phyloP scores from a whole-genome alignment of 768 basidiomycete species.

The Tulasnella sp. region DNA sequence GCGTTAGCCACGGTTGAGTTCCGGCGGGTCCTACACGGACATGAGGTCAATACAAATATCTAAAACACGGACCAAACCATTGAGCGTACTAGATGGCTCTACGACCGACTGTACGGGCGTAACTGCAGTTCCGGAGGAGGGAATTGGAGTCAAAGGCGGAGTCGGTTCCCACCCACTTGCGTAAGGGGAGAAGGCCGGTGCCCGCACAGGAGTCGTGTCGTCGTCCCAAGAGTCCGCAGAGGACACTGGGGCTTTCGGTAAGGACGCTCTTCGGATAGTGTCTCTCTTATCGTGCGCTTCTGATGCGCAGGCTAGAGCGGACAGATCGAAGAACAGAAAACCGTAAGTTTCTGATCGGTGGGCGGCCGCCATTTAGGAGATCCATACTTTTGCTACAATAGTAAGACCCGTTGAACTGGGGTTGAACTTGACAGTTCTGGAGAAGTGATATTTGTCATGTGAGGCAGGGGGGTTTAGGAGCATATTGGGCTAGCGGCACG shows the following conservation, averaged over 20 bases:
- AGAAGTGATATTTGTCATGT: neutral
- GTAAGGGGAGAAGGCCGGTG: neutral
- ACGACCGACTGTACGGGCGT: neutral
- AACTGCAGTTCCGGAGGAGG: neutral
- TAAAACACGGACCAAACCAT: neutral
- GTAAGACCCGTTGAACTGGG: neutral
- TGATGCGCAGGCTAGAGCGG: neutral
- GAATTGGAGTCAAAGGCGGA: neutral
- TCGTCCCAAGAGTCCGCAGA: neutral
- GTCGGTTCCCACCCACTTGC: neutral
- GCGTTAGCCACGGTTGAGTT: neutral
- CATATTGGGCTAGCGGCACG: neutral
- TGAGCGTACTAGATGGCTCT: neutral
- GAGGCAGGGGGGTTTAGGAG: neutral
- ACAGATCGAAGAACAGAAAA: too few species aligned
- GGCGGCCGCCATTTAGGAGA: neutral
- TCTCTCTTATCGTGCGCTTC: neutral
- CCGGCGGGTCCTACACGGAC: too few species aligned
- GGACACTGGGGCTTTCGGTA: neutral
- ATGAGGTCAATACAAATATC: neutral
- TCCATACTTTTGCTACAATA: constrained; percentile 2
- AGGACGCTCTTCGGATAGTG: neutral
- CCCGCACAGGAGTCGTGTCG: neutral
- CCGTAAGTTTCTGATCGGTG: too few species aligned
- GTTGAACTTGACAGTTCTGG: neutral